Conservation (phyloP, 2,329 filamentous ascomycete genomes). For the Nigrospora sphaerica region DNA sequence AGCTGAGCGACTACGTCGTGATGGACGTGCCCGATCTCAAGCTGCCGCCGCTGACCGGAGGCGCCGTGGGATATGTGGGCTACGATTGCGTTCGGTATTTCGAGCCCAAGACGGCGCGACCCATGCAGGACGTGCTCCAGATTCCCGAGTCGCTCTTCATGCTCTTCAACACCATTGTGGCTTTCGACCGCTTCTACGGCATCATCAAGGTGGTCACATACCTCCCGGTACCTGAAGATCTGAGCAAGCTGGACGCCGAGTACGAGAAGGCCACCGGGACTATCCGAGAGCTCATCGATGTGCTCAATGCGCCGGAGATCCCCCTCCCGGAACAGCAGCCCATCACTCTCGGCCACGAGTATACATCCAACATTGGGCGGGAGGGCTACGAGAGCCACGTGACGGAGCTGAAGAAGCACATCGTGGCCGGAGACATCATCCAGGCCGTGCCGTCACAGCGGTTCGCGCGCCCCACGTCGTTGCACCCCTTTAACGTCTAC, state of each 20-base stretch:
- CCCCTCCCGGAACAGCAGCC: conserved; percentile 71
- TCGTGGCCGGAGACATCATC: conserved; percentile 88
- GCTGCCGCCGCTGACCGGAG: conserved; percentile 81
- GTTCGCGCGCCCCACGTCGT: conserved; percentile 77
- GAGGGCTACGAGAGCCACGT: conserved; percentile 90
- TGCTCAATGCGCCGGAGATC: conserved; percentile 67
- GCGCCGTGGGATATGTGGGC: conserved; percentile 91
- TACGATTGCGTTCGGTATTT: conserved; percentile 98
- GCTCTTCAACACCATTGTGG: conserved; percentile 90
- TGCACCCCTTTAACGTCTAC: conserved; percentile 98
- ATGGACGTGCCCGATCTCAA: conserved; percentile 75
- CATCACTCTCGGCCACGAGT: conserved; percentile 67
- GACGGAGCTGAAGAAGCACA: conserved; percentile 79
- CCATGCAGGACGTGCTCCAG: conserved; percentile 79
- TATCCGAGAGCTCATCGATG: conserved; percentile 61
- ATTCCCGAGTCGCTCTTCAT: conserved; percentile 96
- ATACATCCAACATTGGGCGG: conserved; percentile 86
- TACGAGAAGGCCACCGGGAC: conserved; percentile 62
- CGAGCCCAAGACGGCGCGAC: conserved; percentile 88
- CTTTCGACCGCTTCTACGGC: conserved; percentile 91
- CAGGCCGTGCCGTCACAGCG: conserved; percentile 94
- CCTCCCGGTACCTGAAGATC: conserved; percentile 58
- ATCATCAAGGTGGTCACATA: conserved; percentile 92
- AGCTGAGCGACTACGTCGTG: conserved; percentile 72
- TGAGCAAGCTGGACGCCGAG: conserved; percentile 50